Evolutionary conservation across 2,329 filamentous ascomycete genomes (phyloP), one percentile per base, ranked within the genome.

Genomic region (Trichoderma oligosporum): DNA sequence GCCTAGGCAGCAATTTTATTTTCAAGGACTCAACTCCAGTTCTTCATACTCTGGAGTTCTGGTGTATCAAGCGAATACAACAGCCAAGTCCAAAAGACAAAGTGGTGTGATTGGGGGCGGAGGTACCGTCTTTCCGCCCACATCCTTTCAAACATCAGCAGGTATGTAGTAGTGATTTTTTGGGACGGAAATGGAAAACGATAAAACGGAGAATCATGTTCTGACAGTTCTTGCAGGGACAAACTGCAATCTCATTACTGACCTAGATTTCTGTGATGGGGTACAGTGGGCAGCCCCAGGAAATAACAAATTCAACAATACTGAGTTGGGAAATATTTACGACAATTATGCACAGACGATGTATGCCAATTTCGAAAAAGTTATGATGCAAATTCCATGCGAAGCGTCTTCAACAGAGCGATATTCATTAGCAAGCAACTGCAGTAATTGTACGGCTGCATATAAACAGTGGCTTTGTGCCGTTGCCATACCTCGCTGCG

Each of bases 401-500:
- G 86, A 96, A 65, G 87, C 90, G 2, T 82, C 82, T 0, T 74
- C 82, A 1, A 85, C 86, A 31, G 84, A 88, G 12, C 82, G 83
- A 62, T 99, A 96, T 74, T 96, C 91, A 1, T 83, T 97, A 12
- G 88, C 84, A 1, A 83, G 85, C 39, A 82, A 73, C 63, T 99
- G 94, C 76, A 72, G 76, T 41, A 82, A 95, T 71, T 99, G 94
- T 73, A 82, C 78, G 14, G 67, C 70, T 1, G 90, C 91, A 7
- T 99, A 99, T 80, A 97, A 95, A 71, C 79, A 85, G 67, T 99
- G 94, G 94, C 85, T 99, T 18, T 99, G 94, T 75, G 88, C 90
- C 22, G 91, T 97, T 25, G 88, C 85, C 14, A 94, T 99, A 61
- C 94, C 94, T 1, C 88, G 92, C 27, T 99, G 94, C 75, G 87